Evolutionary conservation across 2,329 filamentous ascomycete genomes (phyloP).

Genomic region (Chrysosphaeria jannelii): DNA sequence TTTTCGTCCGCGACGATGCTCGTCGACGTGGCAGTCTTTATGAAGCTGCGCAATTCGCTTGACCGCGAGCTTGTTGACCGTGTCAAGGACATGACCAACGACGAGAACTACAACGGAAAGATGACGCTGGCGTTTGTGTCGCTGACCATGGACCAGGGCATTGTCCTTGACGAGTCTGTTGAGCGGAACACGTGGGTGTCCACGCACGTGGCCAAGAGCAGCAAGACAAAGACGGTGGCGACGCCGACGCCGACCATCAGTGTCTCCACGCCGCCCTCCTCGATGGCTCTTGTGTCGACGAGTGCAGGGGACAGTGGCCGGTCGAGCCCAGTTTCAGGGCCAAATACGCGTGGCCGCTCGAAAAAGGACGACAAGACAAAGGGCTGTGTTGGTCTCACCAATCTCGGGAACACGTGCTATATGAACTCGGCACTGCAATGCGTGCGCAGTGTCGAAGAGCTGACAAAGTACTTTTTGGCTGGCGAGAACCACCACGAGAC

Average conservation of each 20-base stretch:
- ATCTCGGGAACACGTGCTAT: conserved; percentile 93
- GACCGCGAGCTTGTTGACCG: conserved; percentile 30
- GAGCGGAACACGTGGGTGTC: conserved; percentile 26
- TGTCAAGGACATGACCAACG: conserved; percentile 36
- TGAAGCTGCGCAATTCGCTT: conserved; percentile 25
- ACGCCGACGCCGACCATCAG: conserved; percentile 2
- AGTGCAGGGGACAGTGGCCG: conserved; percentile 7
- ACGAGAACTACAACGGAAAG: conserved; percentile 50
- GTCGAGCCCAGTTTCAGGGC: conserved; percentile 7
- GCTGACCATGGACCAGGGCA: conserved; percentile 38
- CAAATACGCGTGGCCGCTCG: conserved; percentile 37
- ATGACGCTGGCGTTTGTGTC: conserved; percentile 33
- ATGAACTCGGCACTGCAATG: conserved; percentile 97
- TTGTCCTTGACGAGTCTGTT: conserved; percentile 61
- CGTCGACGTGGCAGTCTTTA: conserved; percentile 31
- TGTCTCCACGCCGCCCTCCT: too few relatives aligned
- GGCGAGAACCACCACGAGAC: conserved; percentile 50
- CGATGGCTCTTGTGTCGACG: neutral
- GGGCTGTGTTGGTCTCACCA: conserved; percentile 59
- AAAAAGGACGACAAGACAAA: conserved; percentile 37
- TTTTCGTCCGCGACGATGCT: conserved; percentile 13
- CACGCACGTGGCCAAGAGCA: conserved; percentile 14
- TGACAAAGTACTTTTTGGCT: conserved; percentile 70
- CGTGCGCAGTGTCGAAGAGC: conserved; percentile 70
- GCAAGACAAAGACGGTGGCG: conserved; percentile 34